Percentiles rank a stretch among this genome's conserved stretches.
Conservation (phyloP, 2,329 filamentous ascomycete species). For the Fusarium subglutinans region DNA sequence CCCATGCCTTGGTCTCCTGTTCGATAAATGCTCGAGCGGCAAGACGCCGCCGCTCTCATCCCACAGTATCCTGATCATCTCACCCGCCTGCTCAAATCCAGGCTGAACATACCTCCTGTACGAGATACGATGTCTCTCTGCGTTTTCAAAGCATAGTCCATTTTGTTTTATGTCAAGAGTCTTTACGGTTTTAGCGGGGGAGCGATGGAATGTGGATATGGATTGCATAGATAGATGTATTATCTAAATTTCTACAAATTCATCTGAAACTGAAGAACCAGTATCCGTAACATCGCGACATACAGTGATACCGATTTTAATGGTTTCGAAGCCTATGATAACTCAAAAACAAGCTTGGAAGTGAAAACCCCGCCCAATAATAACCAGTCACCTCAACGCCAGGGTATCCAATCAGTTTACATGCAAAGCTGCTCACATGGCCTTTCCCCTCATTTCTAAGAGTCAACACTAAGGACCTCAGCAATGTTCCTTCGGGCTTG, state of each 20-base stretch:
- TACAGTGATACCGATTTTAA: neutral
- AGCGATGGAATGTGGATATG: conserved; percentile 37
- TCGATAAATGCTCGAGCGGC: conserved; percentile 59
- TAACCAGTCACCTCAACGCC: conserved; percentile 26
- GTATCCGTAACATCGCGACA: neutral
- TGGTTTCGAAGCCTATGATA: neutral
- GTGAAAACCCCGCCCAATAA: neutral
- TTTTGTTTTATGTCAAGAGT: conserved; percentile 23
- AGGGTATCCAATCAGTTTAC: conserved; percentile 43
- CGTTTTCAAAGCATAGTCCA: conserved; percentile 25
- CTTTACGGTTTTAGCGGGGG: conserved; percentile 20
- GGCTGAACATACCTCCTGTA: conserved; percentile 8
- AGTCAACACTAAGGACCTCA: conserved; percentile 76
- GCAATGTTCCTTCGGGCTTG: conserved; percentile 76
- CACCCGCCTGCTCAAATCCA: neutral
- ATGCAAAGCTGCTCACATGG: conserved; percentile 24
- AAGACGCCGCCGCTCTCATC: neutral
- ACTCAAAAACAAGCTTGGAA: neutral
- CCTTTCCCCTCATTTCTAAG: conserved; percentile 33
- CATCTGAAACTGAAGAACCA: conserved; percentile 12
- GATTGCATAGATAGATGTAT: conserved; percentile 42
- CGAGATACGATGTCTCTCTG: conserved; percentile 22
- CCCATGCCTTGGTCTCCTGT: conserved; percentile 98
- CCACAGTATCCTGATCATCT: neutral
- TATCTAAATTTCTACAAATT: conserved; percentile 36